Base-by-base conservation (phyloP, 345 rosid species). In the Dovyalis caffra region DNA sequence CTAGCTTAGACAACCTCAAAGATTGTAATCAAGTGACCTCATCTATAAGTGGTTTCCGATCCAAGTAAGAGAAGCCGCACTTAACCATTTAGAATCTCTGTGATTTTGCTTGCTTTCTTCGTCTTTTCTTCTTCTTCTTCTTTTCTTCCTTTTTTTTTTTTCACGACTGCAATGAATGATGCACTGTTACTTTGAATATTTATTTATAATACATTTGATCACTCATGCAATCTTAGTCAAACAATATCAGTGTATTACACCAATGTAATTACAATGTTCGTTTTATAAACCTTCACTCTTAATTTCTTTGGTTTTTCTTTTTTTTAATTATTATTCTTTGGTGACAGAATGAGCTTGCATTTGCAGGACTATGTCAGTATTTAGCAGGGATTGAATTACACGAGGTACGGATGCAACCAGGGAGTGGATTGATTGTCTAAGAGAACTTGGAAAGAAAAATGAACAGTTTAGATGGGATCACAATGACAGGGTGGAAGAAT, bases 401-500 rank as follows among this genome's bases (percentile, higher is more conserved):
- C 5, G 8, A 8, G 60, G 60, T 53, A n/a, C 28, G 5, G 60
- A 53, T 53, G 60, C 60, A n/a, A 53, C 60, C 60, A 53, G 60
- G 25, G 9, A 10, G 11, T 37, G 11, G 40, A 37, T 37, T 8
- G 9, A 37, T 5, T 37, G 57, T 49, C 57, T 7, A 4, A 16
- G 51, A 16, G 35, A 14, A 15, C 4, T 21, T 1, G 34, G 8
- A 47, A 7, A 14, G 20, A 6, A 58, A 68, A 72, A 84, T 85
- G 86, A 82, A 83, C 77, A 83, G 86, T 66, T 7, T 72, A 1
- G 88, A 86, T 61, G 77, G 81, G 69, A 80, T 79, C 45, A 72
- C 84, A 21, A 53, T 53, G 60, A 53, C 60, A 26, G 72, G 80
- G 77, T 92, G 98, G 97, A 87, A 74, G 74, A 75, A 47, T 34